Conservation (phyloP, 2,329 filamentous ascomycete species). For the Ramularia collo-cygni region DNA sequence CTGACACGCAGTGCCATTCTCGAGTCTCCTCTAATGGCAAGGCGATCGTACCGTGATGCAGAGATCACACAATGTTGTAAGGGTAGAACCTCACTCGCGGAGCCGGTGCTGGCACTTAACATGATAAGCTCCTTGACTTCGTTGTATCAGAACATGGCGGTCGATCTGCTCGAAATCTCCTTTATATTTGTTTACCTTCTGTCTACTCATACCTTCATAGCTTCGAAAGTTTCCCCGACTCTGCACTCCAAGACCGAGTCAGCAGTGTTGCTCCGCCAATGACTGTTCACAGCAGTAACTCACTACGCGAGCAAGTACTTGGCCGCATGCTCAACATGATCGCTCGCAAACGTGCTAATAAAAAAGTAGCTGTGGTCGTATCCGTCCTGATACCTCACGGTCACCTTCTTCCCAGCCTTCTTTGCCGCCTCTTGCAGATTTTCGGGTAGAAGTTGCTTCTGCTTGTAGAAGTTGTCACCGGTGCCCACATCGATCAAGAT, state of each 20-base stretch:
- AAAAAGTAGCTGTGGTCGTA: conserved; percentile 99
- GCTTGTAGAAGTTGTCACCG: conserved; percentile 93
- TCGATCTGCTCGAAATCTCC: too few relatives aligned
- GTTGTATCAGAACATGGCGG: too few relatives aligned
- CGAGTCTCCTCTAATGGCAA: too few relatives aligned
- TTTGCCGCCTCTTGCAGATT: conserved; percentile 78
- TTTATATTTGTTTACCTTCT: too few relatives aligned
- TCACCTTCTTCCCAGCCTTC: conserved; percentile 65
- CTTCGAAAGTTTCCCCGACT: conserved; percentile 1
- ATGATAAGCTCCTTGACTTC: too few relatives aligned
- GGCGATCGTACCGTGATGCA: too few relatives aligned
- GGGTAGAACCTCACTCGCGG: too few relatives aligned
- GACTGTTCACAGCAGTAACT: conserved; percentile 1
- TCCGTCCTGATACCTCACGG: conserved; percentile 75
- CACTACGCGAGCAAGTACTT: conserved; percentile 57
- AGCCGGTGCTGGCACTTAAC: too few relatives aligned
- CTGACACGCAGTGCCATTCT: too few relatives aligned
- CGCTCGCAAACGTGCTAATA: conserved; percentile 81
- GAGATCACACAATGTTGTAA: too few relatives aligned
- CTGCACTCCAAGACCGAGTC: conserved; percentile 4
- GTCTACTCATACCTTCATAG: neutral
- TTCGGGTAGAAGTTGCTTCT: conserved; percentile 85
- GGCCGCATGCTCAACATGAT: conserved; percentile 86
- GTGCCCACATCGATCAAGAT: conserved; percentile 89
- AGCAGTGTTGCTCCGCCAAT: conserved; percentile 2